Base-by-base conservation (phyloP, 495 filamentous ascomycete genomes). In the Entonaema liquescens region DNA sequence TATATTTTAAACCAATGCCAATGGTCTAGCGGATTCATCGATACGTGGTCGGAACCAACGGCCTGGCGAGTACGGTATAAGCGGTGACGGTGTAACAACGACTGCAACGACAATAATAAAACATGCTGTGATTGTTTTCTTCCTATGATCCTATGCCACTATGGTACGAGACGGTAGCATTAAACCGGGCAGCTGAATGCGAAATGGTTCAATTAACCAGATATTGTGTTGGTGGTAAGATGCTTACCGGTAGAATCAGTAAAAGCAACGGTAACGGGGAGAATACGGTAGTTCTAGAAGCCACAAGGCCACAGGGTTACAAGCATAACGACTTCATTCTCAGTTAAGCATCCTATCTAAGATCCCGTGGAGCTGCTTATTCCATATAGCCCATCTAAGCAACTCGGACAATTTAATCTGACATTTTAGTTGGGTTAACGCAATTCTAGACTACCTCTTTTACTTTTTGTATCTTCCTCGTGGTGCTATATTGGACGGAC, bases 201-300 rank as follows among this genome's bases (percentile, higher is more conserved):
- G 55, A 60, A 29, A 36, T 11, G 4, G 44, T 65, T 55, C 54
- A 72, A 64, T 63, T 64, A 67, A 55, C 44, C 38, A 52, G 40
- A 58, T 71, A 60, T 64, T 57, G 36, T 9, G 31, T 59, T 67
- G 63, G 69, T 62, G 63, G 63, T 72, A 72, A 72, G 59, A 72
- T 42, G 70, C 70, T 68, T 61, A 62, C 70, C 70, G 65, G 70
- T 55, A 72, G 65, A 68, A 72, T 65, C 42, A 26, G 29, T 29
- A 49, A 28, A 17, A 21, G 59, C 23, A 33, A 57, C 49, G 19
- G 47, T 56, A 29, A 60, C 19, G 40, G 31, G 5, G 21, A 7
- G 25, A 44, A 62, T 59, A 53, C 58, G 29, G 62, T 61, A 57
- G 36, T 57, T 65, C 52, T 44, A 59, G 40, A 65, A 62, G 42